Base-by-base conservation (phyloP, 2,329 filamentous ascomycete species). In the Parastagonospora avenae region DNA sequence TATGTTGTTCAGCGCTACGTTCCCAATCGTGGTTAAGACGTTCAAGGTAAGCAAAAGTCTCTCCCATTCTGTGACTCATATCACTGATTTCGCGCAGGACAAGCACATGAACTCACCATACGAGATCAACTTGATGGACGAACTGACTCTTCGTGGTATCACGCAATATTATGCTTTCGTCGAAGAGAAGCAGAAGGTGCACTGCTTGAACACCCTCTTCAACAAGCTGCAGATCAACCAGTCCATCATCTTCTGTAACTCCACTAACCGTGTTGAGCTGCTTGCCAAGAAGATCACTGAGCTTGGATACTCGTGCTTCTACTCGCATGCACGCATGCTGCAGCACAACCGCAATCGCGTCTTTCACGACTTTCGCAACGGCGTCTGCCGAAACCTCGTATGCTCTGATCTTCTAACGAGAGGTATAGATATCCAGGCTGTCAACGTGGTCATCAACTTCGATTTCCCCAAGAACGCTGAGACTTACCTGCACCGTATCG, bases 201-300 rank as follows among this genome's bases (percentile, higher is more conserved):
- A 99, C 79, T 99, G 94, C 75, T 80, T 99, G 60, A 99, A 99
- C 80, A 99, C 94, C 0, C 87, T 99, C 58, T 99, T 99, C 81
- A 97, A 92, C 64, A 96, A 97, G 77, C 86, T 99, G 12, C 93
- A 99, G 77, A 99, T 99, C 79, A 99, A 99, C 79, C 94, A 99
- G 80, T 99, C 95, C 57, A 99, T 99, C 79, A 99, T 99, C 74
- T 99, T 99, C 80, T 99, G 94, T 80, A 99, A 99, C 78, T 99
- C 94, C 35, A 99, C 94, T 46, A 97, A 97, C 76, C 91, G 94
- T 60, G 94, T 99, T 54, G 94, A 99, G 77, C 83, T 99, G 46
- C 85, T 99, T 24, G 94, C 94, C 43, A 99, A 99, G 83, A 99
- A 99, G 77, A 99, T 99, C 70, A 99, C 95, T 41, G 95, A 99